These are phyloP conservation scores for Globisporangium iwayamae DNA, from an alignment of 352 stramenopile species.

Conservation along the genomic window DNA sequence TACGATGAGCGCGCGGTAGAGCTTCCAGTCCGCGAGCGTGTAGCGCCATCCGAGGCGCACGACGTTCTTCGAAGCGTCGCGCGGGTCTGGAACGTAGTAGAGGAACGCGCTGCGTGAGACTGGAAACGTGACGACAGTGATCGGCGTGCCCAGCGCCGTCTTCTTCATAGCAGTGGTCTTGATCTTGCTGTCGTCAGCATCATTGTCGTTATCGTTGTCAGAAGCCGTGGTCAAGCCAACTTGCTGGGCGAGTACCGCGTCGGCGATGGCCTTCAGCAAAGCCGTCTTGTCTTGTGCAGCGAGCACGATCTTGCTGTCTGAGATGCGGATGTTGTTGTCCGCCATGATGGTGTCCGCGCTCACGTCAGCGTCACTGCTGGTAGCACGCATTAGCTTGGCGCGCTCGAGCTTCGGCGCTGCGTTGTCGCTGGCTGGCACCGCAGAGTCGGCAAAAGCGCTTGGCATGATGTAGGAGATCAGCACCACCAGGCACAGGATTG, in stretches of 20 bases:
- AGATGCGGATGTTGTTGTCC: constrained; percentile 10
- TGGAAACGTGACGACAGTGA: neutral
- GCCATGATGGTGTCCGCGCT: neutral
- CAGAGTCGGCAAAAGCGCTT: neutral
- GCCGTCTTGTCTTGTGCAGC: neutral
- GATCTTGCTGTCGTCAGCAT: neutral
- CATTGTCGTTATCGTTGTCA: neutral
- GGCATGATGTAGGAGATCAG: neutral
- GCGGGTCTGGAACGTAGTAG: neutral
- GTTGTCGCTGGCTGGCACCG: neutral
- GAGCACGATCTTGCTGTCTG: constrained; percentile 6
- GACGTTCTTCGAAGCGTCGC: neutral
- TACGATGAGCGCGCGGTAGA: constrained; percentile 7
- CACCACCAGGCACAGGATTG: neutral
- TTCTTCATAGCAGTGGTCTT: neutral
- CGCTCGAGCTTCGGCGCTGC: neutral
- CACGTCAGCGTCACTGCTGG: neutral
- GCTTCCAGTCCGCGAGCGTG: constrained; percentile 8
- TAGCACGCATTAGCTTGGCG: too few relatives aligned
- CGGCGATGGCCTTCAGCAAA: constrained; percentile 2
- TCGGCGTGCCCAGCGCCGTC: neutral
- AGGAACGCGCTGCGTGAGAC: constrained; percentile 5
- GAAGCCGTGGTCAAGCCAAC: neutral
- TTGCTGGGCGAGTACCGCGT: constrained; percentile 1
- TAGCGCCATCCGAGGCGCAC: constrained; percentile 11